phyloP scores from a whole-genome alignment of 768 basidiomycete genomes.

The Termitomyces heimii region DNA sequence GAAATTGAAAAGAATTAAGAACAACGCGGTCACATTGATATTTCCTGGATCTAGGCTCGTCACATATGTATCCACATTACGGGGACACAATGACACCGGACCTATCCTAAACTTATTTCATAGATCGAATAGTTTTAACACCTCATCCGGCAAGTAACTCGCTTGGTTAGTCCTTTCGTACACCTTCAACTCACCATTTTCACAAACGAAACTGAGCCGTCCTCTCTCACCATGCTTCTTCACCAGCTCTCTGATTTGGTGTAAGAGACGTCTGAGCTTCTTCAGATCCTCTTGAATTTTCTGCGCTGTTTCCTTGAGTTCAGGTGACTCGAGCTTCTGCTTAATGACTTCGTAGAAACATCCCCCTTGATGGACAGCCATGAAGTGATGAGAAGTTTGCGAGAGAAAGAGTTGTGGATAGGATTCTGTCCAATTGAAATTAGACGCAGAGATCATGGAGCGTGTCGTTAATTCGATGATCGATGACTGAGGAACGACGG shows the following conservation, averaged over 20 bases:
- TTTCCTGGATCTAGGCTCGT: not conserved
- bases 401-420: slow-evolving; percentile 69
- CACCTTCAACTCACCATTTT: slow-evolving; percentile 37
- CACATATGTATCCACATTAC: too few species aligned
- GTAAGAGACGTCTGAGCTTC: slow-evolving; percentile 32
- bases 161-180: slow-evolving; percentile 40
- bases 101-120: not conserved
- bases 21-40: not conserved
- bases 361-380: slow-evolving; percentile 54
- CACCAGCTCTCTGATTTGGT: slow-evolving; percentile 41
- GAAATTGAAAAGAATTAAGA: not conserved
- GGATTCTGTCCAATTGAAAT: slow-evolving; percentile 50
- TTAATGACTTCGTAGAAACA: slow-evolving; percentile 46
- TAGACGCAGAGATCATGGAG: slow-evolving; percentile 20
- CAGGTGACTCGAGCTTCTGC: slow-evolving; percentile 31
- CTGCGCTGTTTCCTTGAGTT: slow-evolving; percentile 25
- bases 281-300: slow-evolving; percentile 28
- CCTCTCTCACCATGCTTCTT: slow-evolving; percentile 46
- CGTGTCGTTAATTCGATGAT: slow-evolving; percentile 44
- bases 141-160: slow-evolving; percentile 39
- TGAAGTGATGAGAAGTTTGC: slow-evolving; percentile 54
- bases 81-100: not conserved
- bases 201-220: slow-evolving; percentile 50
- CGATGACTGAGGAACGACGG: slow-evolving; percentile 32
- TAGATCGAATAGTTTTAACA: slow-evolving; percentile 27